A percentile compares a stretch with the other conserved stretches of the same genome.
phyloP scores from a whole-genome alignment of 805 yeast species.

The Blastobotrys terrestris region DNA sequence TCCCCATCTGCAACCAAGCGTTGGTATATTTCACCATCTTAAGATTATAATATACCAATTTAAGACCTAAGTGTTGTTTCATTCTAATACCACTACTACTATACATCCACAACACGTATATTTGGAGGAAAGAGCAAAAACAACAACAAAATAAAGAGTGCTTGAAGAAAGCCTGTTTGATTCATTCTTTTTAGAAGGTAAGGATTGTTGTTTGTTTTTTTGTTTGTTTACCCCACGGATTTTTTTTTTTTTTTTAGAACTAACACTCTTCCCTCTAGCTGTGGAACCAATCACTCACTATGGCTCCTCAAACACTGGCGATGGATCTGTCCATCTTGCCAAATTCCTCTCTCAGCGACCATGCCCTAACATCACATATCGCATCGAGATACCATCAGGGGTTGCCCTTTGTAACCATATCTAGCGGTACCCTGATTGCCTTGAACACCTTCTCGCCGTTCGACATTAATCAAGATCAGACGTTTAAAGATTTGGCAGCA shows the following conservation, averaged over 20 bases:
- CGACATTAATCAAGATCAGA: conserved; percentile 33
- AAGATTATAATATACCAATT: neutral
- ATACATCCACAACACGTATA: neutral
- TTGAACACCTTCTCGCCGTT: conserved; percentile 34
- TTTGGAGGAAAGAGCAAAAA: neutral
- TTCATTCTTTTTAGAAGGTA: neutral
- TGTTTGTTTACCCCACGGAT: neutral
- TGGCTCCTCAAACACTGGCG: conserved; percentile 21
- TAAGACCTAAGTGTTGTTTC: neutral
- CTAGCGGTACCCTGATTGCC: conserved; percentile 34
- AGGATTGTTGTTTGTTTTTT: neutral
- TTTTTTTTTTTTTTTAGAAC: neutral
- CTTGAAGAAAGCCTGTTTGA: neutral
- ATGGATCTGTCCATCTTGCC: conserved; percentile 34
- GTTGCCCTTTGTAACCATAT: conserved; percentile 34
- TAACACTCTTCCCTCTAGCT: neutral
- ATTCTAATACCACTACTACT: neutral
- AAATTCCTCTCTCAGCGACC: conserved; percentile 31
- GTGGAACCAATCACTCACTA: neutral
- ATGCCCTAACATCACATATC: conserved; percentile 36
- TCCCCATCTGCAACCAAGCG: too few species aligned
- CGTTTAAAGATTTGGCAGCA: conserved; percentile 33
- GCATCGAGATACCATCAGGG: conserved; percentile 39
- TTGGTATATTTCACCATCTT: neutral
- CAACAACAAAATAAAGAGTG: neutral